phyloP scores from a whole-genome alignment of 2,329 filamentous ascomycete genomes.

The Sporothrix mexicana region DNA sequence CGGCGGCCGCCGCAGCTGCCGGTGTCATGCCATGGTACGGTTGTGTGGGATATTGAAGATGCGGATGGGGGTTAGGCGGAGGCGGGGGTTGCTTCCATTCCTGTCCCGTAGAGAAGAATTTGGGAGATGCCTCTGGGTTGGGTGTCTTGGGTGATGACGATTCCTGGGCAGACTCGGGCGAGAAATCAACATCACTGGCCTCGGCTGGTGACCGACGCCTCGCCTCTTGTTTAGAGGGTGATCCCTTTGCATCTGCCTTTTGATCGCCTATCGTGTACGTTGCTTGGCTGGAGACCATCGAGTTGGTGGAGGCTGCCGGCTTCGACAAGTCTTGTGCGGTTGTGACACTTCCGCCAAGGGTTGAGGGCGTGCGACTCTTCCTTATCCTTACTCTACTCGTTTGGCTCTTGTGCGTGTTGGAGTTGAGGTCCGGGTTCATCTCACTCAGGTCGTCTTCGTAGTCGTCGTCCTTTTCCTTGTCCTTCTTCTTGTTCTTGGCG shows the following conservation, averaged over 20 bases:
- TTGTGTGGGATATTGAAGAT: constrained; percentile 34
- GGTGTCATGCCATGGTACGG: background rate
- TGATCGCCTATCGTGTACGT: constrained; percentile 47
- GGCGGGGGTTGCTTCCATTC: constrained; percentile 55
- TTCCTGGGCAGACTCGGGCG: constrained; percentile 56
- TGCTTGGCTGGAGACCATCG: constrained; percentile 64
- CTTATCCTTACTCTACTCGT: constrained; percentile 27
- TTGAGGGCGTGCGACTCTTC: constrained; percentile 32
- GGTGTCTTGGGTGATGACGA: constrained; percentile 68
- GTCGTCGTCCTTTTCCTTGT: background rate
- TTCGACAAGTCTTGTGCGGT: constrained; percentile 53
- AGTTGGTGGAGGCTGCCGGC: constrained; percentile 60
- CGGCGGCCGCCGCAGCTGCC: constrained; percentile 18
- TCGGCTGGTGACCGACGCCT: constrained; percentile 41
- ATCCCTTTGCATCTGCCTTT: background rate
- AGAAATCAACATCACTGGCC: constrained; percentile 56
- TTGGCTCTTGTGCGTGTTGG: constrained; percentile 25
- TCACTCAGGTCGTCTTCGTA: constrained; percentile 36
- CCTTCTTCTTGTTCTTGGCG: background rate
- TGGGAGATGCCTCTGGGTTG: constrained; percentile 46
- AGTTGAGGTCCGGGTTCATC: constrained; percentile 40
- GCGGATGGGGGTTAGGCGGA: constrained; percentile 51
- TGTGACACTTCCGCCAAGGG: constrained; percentile 35
- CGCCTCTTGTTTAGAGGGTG: background rate
- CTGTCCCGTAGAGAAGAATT: constrained; percentile 30